Base-by-base conservation (phyloP, 768 basidiomycete genomes). In the Podaxis rugospora region DNA sequence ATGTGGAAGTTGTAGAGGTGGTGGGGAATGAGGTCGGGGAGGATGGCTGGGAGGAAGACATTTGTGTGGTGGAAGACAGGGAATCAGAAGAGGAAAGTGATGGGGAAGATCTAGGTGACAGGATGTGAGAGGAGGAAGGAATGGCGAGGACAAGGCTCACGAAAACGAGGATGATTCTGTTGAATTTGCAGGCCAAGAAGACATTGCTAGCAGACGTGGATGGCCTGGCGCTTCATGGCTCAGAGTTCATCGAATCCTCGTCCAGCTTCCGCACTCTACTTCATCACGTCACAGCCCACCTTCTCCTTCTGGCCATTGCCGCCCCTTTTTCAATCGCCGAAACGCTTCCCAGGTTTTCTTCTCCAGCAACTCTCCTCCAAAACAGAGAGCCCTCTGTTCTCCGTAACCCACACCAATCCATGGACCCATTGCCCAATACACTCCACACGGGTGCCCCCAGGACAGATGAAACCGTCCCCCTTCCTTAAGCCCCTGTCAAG, bases 61-160 rank as follows among this genome's bases (percentile, higher is more conserved):
- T 61, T 23, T 64, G 37, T 37, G 63, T 55, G 51, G 61, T 37
- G 14, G 62, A 36, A 53, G 67, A 57, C 44, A 66, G 62, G 47
- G 63, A 62, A 58, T 66, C 61, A 56, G 65, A 42, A 40, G 66
- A 23, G 10, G 69, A 66, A 60, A 68, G 50, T 11, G 69, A 49
- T 32, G 68, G 59, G 28, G 67, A 61, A 46, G 63, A 49, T 37
- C 67, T 46, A 23, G 64, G 54, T 49, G 69, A 64, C 60, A 54
- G 55, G 51, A 66, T 47, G 57, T 64, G 55, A 55, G 66, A 56
- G 51, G 65, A 32, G 57, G 47, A 64, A 51, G 51, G 61, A 27
- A 54, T 63, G 54, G 52, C 61, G 47, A 49, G 69, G 62, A 63
- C 64, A 36, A 64, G 65, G 59, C 42, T 18, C 10, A 53, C 60